phyloP scores from a whole-genome alignment of 306 rosid genomes.

The Malus sieversii region DNA sequence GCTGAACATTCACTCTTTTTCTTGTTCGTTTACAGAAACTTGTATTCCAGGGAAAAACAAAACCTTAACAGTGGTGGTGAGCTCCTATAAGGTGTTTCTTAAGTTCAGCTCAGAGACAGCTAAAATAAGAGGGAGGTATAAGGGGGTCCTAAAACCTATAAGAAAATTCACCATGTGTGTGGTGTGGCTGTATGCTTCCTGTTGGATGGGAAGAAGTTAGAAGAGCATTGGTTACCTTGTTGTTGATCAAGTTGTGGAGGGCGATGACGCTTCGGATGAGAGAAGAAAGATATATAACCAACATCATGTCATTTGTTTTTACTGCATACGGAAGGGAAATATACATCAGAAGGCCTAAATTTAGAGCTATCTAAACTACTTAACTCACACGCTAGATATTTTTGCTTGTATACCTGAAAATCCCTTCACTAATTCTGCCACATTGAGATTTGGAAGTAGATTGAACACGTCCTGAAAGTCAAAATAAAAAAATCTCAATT shows the following conservation, averaged over 20 bases:
- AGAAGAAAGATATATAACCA: constrained; percentile 54
- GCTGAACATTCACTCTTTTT: not conserved
- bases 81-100: not conserved
- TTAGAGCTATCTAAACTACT: not conserved
- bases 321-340: constrained; percentile 30
- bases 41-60: not conserved
- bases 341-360: not conserved
- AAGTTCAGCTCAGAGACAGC: not conserved
- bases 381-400: not conserved
- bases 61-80: not conserved
- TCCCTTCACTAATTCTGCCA: constrained; percentile 44
- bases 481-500: not conserved
- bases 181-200: not conserved
- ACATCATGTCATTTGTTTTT: constrained; percentile 60
- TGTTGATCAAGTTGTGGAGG: constrained; percentile 62
- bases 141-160: not conserved
- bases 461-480: constrained; percentile 50
- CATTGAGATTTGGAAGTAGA: constrained; percentile 54
- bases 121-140: not conserved
- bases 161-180: not conserved
- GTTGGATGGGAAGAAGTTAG: not conserved
- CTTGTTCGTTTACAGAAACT: not conserved
- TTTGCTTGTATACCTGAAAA: constrained; percentile 33
- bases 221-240: constrained; percentile 32
- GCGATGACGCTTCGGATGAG: constrained; percentile 60